Conservation (phyloP, 129 eudicot species). For the Arctium lappa region DNA sequence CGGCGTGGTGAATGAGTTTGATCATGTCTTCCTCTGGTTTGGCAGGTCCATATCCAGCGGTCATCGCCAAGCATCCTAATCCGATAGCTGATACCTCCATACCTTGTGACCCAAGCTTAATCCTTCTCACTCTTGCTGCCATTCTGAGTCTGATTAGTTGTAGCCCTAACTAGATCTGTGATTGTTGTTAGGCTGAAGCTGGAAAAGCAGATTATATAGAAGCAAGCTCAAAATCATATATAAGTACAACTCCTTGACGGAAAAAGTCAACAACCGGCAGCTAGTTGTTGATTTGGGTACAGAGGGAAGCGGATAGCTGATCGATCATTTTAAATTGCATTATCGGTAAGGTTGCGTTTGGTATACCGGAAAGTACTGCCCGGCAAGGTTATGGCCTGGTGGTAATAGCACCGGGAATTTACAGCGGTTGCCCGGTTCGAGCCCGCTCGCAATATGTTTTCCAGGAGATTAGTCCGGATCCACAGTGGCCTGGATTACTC, state of each 20-base stretch:
- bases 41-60: constrained; percentile 28
- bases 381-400: too few species aligned
- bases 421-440: too few species aligned
- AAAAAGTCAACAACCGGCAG: not conserved
- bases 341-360: too few species aligned
- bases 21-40: constrained; percentile 49
- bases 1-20: constrained; percentile 44
- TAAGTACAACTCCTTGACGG: not conserved
- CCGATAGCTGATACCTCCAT: constrained; percentile 51
- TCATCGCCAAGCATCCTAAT: constrained; percentile 47
- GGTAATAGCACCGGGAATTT: too few species aligned
- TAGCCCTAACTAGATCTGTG: not conserved
- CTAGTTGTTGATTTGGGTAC: not conserved
- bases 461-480: too few species aligned
- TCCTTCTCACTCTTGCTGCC: constrained; percentile 23
- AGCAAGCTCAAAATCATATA: not conserved
- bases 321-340: too few species aligned
- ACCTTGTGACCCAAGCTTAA: constrained; percentile 58
- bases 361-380: too few species aligned
- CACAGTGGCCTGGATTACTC: too few species aligned
- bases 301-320: not conserved
- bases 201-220: not conserved
- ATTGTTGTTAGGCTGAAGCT: not conserved
- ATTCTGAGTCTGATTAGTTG: not conserved
- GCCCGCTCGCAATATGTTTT: too few species aligned